Conservation (phyloP, 2,329 filamentous ascomycete genomes). For the Beauveria sp. region DNA sequence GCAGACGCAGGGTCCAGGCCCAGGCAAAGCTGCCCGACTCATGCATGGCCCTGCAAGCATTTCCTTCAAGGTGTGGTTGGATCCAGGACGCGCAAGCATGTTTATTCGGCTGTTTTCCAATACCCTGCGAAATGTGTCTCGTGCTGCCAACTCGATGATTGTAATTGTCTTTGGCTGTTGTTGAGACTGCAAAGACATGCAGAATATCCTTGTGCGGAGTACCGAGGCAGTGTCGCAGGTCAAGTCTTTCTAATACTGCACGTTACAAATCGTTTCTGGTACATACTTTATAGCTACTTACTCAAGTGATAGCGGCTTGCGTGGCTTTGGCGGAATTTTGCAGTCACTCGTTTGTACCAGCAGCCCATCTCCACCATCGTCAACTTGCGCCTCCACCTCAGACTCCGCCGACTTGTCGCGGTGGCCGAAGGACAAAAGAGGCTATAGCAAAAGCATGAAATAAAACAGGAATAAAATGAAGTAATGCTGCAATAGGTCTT, state of each 20-base stretch:
- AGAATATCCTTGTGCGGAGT: neutral
- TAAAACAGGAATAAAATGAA: neutral
- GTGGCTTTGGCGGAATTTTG: neutral
- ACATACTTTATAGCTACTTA: neutral
- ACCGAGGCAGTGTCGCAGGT: neutral
- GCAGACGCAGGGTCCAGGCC: neutral
- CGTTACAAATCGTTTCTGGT: too few species aligned
- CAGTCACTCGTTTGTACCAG: neutral
- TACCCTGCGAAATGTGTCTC: too few species aligned
- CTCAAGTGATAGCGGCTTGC: neutral
- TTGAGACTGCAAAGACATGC: neutral
- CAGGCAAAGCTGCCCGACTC: neutral
- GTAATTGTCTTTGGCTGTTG: neutral
- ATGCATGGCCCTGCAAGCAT: neutral
- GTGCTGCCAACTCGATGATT: neutral
- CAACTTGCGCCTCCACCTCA: neutral
- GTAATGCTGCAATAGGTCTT: neutral
- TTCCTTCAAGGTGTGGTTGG: neutral
- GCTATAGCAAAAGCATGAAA: too few species aligned
- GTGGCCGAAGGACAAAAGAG: neutral
- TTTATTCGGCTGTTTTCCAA: too few species aligned
- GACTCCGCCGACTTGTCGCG: neutral
- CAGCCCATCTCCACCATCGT: neutral
- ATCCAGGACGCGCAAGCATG: neutral
- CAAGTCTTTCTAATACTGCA: too few species aligned